Base-by-base conservation (phyloP, 2,329 filamentous ascomycete species). In the Fusarium falciforme region DNA sequence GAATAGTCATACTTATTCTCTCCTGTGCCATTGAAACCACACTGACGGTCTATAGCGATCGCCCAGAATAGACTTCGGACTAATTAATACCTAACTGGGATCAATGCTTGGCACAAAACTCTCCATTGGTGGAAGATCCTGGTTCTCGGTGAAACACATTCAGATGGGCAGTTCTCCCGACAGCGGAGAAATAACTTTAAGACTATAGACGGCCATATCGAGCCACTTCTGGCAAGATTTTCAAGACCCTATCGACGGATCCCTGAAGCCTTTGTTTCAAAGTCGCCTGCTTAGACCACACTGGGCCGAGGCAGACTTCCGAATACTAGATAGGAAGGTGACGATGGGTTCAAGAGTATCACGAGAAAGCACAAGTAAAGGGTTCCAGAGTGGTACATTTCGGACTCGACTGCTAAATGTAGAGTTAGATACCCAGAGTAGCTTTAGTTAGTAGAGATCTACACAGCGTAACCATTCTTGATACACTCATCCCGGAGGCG, bases 401-500 rank as follows among this genome's bases (percentile, higher is more conserved):
- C 47, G 27, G 27, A 31, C 47, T 47, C 31, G 27, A 31, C 47
- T 52, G 27, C 47, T 31, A 20, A 29, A 52, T 31, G 27, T 20
- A 29, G 40, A 33, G n/a, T 9, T 47, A 7, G 59, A 36, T 61
- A 36, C 33, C 11, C 29, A 35, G 16, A 17, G 10, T n/a, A 4
- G 20, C 20, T 40, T 27, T 22, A 54, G 4, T 10, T 17, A 6
- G 17, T 29, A 12, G 47, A 31, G 25, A 52, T 52, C 36, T 59
- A 59, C 5, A 64, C 16, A 36, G 14, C n/a, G 40, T 64, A 64
- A 14, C 72, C 64, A 6, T 64, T 72, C 14, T 57, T 22, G 1
- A 55, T 12, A 12, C 72, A 74, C n/a, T 70, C 68, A 2, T 69
- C 22, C 11, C 55, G 27, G 12, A 74, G 6, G 0, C n/a, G 27